These are phyloP conservation scores for Pelagomonas calceolata DNA, from an alignment of 108 stramenopile genomes.

Conservation along the genomic window DNA sequence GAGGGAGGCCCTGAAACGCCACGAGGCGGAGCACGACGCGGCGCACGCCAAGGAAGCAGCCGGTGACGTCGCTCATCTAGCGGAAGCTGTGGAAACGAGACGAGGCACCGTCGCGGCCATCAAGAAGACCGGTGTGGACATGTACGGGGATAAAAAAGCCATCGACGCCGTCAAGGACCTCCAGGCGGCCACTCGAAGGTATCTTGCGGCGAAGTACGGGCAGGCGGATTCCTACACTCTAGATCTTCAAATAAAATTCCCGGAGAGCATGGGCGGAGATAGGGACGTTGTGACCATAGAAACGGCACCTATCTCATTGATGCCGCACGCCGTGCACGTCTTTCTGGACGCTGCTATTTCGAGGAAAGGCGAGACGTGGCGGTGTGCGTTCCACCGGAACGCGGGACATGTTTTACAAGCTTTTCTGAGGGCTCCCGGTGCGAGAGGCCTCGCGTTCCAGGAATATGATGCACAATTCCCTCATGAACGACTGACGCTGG, in stretches of 20 bases:
- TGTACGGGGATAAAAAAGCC: too few species aligned
- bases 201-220: neutral
- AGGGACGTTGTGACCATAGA: neutral
- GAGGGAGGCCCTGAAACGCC: too few species aligned
- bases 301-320: slow-evolving; percentile 12
- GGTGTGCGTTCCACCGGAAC: slow-evolving; percentile 44
- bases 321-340: slow-evolving; percentile 67
- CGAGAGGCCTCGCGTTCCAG: slow-evolving; percentile 54
- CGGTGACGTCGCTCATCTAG: too few species aligned
- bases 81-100: too few species aligned
- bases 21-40: too few species aligned
- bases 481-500: slow-evolving; percentile 61
- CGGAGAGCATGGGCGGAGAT: slow-evolving; percentile 2
- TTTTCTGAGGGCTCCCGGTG: slow-evolving; percentile 35
- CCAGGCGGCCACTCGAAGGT: too few species aligned
- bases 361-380: neutral
- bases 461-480: slow-evolving; percentile 60
- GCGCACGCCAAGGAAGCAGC: too few species aligned
- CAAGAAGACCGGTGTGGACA: too few species aligned
- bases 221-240: neutral
- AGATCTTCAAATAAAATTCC: neutral
- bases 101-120: too few species aligned
- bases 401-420: slow-evolving; percentile 69
- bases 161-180: too few species aligned
- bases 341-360: slow-evolving; percentile 61